Evolutionary conservation across 441 rosid species (phyloP).

Genomic region (Sinapis alba): DNA sequence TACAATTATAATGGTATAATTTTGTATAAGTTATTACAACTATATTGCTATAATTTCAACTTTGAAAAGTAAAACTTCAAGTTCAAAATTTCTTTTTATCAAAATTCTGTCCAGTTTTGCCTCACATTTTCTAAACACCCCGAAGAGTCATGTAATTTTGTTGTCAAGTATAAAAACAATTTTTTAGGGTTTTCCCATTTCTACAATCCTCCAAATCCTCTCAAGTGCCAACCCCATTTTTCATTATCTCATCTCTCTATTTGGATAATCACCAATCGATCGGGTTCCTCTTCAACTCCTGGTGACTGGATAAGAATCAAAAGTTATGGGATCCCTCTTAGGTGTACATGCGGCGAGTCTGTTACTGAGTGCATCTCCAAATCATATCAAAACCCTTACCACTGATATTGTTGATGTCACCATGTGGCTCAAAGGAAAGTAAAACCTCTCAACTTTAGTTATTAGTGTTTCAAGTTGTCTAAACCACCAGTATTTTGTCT

Average conservation of each 20-base stretch:
- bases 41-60: too few species aligned
- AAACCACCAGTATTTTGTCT: not conserved
- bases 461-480: not conserved
- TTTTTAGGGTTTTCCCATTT: not conserved
- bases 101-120: too few species aligned
- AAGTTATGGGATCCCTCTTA: not conserved
- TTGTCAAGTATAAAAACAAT: too few species aligned
- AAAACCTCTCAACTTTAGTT: not conserved
- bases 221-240: too few species aligned
- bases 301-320: not conserved
- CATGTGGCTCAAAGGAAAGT: not conserved
- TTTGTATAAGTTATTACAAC: too few species aligned
- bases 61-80: too few species aligned
- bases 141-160: too few species aligned
- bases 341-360: not conserved
- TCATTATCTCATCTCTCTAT: too few species aligned
- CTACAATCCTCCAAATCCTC: too few species aligned
- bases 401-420: not conserved
- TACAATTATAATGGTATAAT: too few species aligned
- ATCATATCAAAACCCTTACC: not conserved
- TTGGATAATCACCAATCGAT: too few species aligned
- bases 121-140: not conserved
- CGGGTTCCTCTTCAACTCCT: not conserved
- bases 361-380: not conserved
- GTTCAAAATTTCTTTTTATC: too few species aligned